phyloP scores from a whole-genome alignment of 495 filamentous ascomycete species.

The Aspergillus haitiensis region DNA sequence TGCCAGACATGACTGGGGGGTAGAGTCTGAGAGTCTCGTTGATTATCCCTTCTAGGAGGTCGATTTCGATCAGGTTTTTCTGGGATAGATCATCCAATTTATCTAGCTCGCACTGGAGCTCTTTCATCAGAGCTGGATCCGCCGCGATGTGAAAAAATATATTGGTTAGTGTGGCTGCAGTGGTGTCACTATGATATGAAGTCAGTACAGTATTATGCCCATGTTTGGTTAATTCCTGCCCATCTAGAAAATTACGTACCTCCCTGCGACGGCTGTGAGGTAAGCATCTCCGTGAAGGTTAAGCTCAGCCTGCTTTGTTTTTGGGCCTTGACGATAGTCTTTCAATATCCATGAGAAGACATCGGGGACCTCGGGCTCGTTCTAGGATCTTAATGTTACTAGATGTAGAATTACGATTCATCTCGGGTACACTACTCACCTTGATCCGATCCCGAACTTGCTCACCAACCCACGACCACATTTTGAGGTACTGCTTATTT shows the following conservation, averaged over 20 bases:
- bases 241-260: conserved; percentile 37
- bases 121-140: conserved; percentile 15
- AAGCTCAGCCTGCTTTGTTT: conserved; percentile 24
- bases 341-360: conserved; percentile 37
- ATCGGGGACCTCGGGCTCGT: conserved; percentile 28
- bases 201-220: background rate
- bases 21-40: conserved; percentile 54
- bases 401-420: background rate
- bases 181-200: conserved; percentile 35
- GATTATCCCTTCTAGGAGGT: conserved; percentile 48
- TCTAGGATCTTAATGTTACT: conserved; percentile 18
- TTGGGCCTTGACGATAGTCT: conserved; percentile 27
- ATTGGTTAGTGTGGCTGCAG: conserved; percentile 33
- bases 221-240: background rate
- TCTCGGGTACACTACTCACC: conserved; percentile 9
- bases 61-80: conserved; percentile 8
- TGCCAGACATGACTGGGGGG: conserved; percentile 22
- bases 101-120: conserved; percentile 28
- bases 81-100: conserved; percentile 16
- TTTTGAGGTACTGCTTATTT: conserved; percentile 31
- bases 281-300: conserved; percentile 37
- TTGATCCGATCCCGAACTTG: conserved; percentile 19
- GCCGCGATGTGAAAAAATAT: conserved; percentile 38
- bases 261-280: conserved; percentile 45
- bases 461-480: conserved; percentile 31